phyloP scores from a whole-genome alignment of 1,284 basidiomycete species.

The Ganoderma sinense region DNA sequence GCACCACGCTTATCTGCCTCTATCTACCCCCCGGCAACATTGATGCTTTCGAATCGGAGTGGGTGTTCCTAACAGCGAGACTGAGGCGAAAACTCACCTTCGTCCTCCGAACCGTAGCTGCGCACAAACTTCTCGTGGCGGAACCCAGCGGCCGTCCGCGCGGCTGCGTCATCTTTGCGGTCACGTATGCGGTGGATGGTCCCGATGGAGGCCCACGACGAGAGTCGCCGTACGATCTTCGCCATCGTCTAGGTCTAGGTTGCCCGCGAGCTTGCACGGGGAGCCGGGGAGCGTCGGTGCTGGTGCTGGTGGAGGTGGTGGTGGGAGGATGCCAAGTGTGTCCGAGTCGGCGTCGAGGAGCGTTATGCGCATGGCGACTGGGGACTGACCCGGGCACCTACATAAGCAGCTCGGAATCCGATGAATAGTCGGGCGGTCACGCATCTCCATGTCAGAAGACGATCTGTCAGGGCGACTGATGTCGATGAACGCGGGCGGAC shows the following conservation, averaged over 20 bases:
- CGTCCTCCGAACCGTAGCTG: constrained; percentile 1
- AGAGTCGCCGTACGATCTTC: constrained; percentile 8
- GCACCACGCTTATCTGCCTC: neutral
- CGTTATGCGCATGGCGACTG: neutral
- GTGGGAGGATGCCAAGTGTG: neutral
- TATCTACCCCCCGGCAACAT: too few species aligned
- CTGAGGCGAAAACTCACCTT: neutral
- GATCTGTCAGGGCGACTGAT: neutral
- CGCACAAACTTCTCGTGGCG: constrained; percentile 1
- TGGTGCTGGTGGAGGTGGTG: neutral
- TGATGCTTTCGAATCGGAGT: neutral
- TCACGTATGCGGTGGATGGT: neutral
- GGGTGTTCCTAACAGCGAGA: neutral
- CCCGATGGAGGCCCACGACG: constrained; percentile 2
- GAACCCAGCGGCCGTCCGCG: neutral
- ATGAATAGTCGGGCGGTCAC: neutral
- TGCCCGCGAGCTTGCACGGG: neutral
- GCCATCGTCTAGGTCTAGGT: neutral
- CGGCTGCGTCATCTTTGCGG: neutral
- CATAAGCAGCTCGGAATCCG: constrained; percentile 1
- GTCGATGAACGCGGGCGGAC: neutral
- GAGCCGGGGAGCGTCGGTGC: neutral
- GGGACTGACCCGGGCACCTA: neutral
- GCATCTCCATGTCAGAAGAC: neutral
- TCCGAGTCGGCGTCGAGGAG: neutral